Evolutionary conservation across 495 filamentous ascomycete species (phyloP).

Genomic region (Neurospora sp.): DNA sequence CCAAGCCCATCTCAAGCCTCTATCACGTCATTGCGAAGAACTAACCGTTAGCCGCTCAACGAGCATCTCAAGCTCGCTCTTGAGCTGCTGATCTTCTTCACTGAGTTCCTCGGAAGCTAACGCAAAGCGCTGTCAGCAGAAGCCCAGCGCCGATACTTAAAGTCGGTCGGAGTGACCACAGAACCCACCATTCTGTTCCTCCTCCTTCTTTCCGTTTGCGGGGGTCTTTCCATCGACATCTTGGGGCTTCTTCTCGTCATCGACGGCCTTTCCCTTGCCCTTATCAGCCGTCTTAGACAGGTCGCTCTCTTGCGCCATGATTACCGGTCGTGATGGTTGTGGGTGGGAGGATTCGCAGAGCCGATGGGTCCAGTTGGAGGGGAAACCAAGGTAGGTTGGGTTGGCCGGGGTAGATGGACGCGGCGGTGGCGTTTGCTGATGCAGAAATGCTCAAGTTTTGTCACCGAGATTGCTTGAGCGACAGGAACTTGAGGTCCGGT

Average conservation of each 20-base stretch:
- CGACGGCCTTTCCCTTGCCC: slow-evolving; percentile 84
- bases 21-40: neutral
- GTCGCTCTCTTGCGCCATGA: slow-evolving; percentile 89
- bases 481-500: neutral
- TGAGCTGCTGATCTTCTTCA: slow-evolving; percentile 96
- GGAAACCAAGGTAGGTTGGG: neutral
- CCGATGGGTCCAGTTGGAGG: neutral
- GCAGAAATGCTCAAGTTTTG: neutral
- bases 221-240: slow-evolving; percentile 56
- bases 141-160: slow-evolving; percentile 2
- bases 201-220: slow-evolving; percentile 65
- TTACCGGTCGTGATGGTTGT: slow-evolving; percentile 5
- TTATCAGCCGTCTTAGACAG: slow-evolving; percentile 76
- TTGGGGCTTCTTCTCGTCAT: slow-evolving; percentile 51
- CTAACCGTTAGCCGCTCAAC: slow-evolving; percentile 86
- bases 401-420: neutral
- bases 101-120: slow-evolving; percentile 64
- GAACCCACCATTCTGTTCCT: slow-evolving; percentile 42
- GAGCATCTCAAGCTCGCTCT: slow-evolving; percentile 96
- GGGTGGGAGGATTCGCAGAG: neutral
- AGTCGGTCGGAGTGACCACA: slow-evolving; percentile 6
- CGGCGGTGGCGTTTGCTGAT: neutral
- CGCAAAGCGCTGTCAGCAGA: slow-evolving; percentile 14
- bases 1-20: slow-evolving; percentile 13
- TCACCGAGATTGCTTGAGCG: neutral